Conservation (phyloP, 2,329 filamentous ascomycete species). For the Boeremia lycopersici region DNA sequence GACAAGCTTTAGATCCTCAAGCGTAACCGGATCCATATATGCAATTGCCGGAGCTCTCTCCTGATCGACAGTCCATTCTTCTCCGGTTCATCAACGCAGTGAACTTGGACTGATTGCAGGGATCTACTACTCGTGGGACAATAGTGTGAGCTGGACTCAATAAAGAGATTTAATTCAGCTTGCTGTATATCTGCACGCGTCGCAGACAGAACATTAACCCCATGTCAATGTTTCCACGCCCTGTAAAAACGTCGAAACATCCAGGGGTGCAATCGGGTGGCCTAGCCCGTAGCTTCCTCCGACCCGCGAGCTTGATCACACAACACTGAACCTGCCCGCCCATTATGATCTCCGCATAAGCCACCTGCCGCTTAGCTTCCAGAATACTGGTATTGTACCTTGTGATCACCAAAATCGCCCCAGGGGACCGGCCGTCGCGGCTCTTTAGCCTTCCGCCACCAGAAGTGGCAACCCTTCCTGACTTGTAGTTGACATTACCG, state of each 20-base stretch:
- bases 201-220: background rate
- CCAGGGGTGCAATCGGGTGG: background rate
- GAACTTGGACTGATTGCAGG: too few species aligned
- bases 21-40: too few species aligned
- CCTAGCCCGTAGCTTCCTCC: background rate
- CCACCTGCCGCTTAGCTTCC: background rate
- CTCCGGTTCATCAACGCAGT: too few species aligned
- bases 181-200: background rate
- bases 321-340: conserved; percentile 6
- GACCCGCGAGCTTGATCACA: conserved; percentile 1
- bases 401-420: background rate
- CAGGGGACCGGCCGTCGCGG: background rate
- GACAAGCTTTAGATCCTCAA: too few species aligned
- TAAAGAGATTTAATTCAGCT: background rate
- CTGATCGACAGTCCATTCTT: too few species aligned
- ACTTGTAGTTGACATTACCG: background rate
- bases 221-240: background rate
- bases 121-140: background rate
- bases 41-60: too few species aligned
- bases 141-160: background rate
- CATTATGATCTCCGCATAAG: background rate
- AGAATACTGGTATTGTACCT: background rate
- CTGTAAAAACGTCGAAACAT: background rate
- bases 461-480: conserved; percentile 12
- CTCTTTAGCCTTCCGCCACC: conserved; percentile 10